A percentile compares a stretch with the other conserved stretches of the same genome.
phyloP scores from a whole-genome alignment of 176 grass and related monocot species.

The Oryza glaberrima region DNA sequence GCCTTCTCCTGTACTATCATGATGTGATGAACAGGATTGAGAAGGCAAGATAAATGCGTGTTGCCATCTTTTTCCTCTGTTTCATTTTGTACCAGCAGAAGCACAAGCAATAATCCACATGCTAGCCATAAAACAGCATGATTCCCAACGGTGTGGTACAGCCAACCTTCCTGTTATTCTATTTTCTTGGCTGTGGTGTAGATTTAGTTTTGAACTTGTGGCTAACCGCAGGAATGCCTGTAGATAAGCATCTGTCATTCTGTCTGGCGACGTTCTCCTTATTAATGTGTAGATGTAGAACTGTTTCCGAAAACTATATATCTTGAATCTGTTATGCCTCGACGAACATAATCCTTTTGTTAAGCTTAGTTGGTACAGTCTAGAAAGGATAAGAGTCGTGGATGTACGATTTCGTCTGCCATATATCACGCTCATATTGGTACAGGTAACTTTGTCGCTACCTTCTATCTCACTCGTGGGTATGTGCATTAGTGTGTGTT shows the following conservation, averaged over 20 bases:
- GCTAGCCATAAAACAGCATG: not conserved
- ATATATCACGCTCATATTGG: too few species aligned
- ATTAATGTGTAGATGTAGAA: constrained; percentile 1
- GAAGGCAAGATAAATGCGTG: constrained; percentile 30
- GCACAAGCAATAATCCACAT: constrained; percentile 41
- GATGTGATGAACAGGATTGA: constrained; percentile 92
- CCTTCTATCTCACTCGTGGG: too few species aligned
- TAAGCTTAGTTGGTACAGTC: not conserved
- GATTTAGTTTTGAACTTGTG: not conserved
- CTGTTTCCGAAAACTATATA: not conserved
- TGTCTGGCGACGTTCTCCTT: not conserved
- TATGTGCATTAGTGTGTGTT: too few species aligned
- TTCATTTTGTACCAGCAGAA: not conserved
- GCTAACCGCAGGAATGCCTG: constrained; percentile 8
- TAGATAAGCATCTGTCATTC: constrained; percentile 24
- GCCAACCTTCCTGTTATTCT: not conserved
- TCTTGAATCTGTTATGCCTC: not conserved
- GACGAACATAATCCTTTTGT: not conserved
- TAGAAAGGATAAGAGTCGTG: too few species aligned
- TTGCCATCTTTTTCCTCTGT: not conserved
- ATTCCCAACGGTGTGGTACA: not conserved
- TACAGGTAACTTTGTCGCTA: too few species aligned
- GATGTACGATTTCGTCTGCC: too few species aligned
- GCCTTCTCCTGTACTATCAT: constrained; percentile 92
- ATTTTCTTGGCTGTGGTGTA: constrained; percentile 17